Evolutionary conservation across 768 basidiomycete genomes (phyloP).

Genomic region (Pulveroboletus ravenelii): DNA sequence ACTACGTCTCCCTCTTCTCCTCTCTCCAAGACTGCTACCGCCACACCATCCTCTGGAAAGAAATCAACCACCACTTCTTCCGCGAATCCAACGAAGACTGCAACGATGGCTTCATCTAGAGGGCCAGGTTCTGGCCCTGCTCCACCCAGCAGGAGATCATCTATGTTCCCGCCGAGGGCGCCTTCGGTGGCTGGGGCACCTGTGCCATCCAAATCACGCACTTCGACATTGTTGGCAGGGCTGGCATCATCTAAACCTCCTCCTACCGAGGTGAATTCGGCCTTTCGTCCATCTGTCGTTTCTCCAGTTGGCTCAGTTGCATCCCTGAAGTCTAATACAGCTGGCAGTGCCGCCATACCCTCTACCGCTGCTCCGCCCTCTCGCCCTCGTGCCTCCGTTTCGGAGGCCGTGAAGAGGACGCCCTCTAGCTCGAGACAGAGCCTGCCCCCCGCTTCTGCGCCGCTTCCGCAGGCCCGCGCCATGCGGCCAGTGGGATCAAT

Average conservation of each 20-base stretch:
- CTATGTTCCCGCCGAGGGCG: constrained; percentile 33
- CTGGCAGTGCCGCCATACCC: constrained; percentile 21
- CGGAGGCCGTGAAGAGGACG: constrained; percentile 58
- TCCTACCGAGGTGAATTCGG: constrained; percentile 20
- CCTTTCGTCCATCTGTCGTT: constrained; percentile 45
- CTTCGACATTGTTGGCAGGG: constrained; percentile 26
- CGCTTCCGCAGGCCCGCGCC: constrained; percentile 36
- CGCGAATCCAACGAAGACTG: constrained; percentile 29
- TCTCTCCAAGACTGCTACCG: constrained; percentile 28
- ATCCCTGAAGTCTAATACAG: constrained; percentile 42
- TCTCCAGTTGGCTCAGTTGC: constrained; percentile 52
- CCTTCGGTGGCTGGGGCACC: constrained; percentile 36
- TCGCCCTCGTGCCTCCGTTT: constrained; percentile 63
- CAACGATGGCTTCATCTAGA: constrained; percentile 32
- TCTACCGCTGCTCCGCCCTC: constrained; percentile 23
- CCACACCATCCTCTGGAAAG: constrained; percentile 28
- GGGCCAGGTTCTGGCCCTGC: constrained; percentile 26
- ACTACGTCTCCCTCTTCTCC: constrained; percentile 29
- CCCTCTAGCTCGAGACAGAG: constrained; percentile 40
- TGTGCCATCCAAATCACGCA: constrained; percentile 37
- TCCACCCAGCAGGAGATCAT: constrained; percentile 31
- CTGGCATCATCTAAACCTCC: constrained; percentile 20
- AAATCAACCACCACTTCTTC: constrained; percentile 28
- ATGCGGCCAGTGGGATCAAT: constrained; percentile 55
- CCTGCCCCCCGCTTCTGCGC: constrained; percentile 24